Conservation (phyloP, 768 basidiomycete genomes). For the Aureoboletus auriporus region DNA sequence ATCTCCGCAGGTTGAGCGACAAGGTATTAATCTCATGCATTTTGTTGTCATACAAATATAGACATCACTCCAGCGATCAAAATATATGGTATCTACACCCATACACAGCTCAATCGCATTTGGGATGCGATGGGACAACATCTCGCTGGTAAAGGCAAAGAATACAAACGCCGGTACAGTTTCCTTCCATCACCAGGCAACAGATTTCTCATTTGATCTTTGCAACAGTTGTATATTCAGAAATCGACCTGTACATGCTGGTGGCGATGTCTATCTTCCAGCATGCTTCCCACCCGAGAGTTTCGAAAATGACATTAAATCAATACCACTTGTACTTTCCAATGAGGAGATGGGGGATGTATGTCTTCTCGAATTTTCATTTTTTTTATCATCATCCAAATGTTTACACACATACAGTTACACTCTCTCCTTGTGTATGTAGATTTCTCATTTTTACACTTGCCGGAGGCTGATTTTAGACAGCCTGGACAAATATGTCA, state of each 20-base stretch:
- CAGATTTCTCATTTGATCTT: not conserved
- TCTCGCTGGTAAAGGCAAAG: conserved; percentile 42
- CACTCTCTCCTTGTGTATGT: conserved; percentile 59
- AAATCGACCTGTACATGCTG: conserved; percentile 28
- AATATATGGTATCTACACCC: conserved; percentile 49
- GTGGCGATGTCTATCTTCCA: conserved; percentile 45
- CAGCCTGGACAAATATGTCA: conserved; percentile 31
- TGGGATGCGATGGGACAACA: conserved; percentile 46
- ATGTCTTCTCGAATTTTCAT: not conserved
- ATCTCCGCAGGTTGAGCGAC: conserved; percentile 33
- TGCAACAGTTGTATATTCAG: conserved; percentile 43
- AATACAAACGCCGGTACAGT: conserved; percentile 49
- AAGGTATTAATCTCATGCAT: conserved; percentile 26
- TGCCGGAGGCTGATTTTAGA: conserved; percentile 35
- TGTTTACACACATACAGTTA: conserved; percentile 33
- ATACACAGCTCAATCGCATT: conserved; percentile 42
- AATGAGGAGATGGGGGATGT: conserved; percentile 49
- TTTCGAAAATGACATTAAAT: conserved; percentile 13
- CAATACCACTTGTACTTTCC: conserved; percentile 32
- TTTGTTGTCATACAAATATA: not conserved
- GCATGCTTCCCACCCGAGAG: conserved; percentile 47
- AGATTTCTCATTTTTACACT: not conserved
- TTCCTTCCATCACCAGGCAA: not conserved
- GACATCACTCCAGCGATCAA: conserved; percentile 34
- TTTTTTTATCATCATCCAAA: not conserved